Base-by-base conservation (phyloP, 805 yeast genomes). In the Kockiozyma suomiensis region DNA sequence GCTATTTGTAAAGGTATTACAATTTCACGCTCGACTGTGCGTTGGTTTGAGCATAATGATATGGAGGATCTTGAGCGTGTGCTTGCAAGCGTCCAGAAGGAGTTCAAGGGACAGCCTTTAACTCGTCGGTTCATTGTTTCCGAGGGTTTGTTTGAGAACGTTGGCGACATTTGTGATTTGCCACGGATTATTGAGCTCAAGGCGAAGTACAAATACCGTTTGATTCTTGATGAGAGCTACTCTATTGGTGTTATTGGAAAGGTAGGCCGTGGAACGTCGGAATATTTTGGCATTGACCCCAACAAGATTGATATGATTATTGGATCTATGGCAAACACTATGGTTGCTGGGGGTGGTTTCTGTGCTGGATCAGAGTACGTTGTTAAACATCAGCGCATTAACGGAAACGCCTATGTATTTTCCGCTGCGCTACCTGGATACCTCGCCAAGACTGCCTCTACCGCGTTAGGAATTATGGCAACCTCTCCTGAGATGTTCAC, bases 401-500 rank as follows among this genome's bases (percentile, higher is more conserved):
- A 90, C 25, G 89, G 96, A 13, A 80, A 81, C 66, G 97, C 97
- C 2, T 94, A 90, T 72, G 94, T 94, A 62, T 94, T 90, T 73
- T 88, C 96, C 69, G 99, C 99, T 6, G 83, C 97, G 1, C 82
- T 93, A 72, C 98, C 99, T 12, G 96, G 97, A 25, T 93, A 88
- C 74, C 82, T 90, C 45, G 96, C 96, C 1, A 81, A 78, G 58
- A 85, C 85, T 1, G 82, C 82, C 0, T 81, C 88, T 0, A 78
- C 78, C 54, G 81, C 82, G 0, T 76, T 90, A 42, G 70, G 76
- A 15, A 73, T 83, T 42, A 76, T 90, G 64, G 79, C 78, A 41
- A 70, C 73, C 38, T 66, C 71, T 41, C 63, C 66, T 3, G 61
- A 50, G 15, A 21, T 67, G 46, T 55, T 65, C 15, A 19, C 33